Conservation (phyloP, 1,284 basidiomycete genomes). For the Microbotryum lychnidis-dioicae region DNA sequence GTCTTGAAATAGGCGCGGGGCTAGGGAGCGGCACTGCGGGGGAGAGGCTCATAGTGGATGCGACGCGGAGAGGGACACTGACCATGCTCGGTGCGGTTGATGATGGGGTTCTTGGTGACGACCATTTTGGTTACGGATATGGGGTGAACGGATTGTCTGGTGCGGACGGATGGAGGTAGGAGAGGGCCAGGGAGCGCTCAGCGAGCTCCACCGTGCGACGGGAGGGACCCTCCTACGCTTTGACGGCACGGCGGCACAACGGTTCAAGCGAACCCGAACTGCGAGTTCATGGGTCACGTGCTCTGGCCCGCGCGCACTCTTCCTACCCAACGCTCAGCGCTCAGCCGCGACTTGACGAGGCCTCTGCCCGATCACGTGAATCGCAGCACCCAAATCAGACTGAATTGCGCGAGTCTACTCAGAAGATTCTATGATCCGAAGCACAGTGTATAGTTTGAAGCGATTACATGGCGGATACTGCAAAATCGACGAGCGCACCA, state of each 20-base stretch:
- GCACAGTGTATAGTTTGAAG: not conserved
- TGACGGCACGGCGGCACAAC: not conserved
- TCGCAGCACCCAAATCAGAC: no score
- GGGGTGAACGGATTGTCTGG: no score
- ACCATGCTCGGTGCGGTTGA: constrained; percentile 12
- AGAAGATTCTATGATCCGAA: not conserved
- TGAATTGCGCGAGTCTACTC: no score
- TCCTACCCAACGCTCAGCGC: no score
- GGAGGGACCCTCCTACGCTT: not conserved
- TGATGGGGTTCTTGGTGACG: constrained; percentile 1
- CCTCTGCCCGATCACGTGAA: no score
- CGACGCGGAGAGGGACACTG: not conserved
- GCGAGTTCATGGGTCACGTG: not conserved
- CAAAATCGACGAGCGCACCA: not conserved
- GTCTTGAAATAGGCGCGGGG: no score
- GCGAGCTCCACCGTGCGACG: not conserved
- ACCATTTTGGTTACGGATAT: not conserved
- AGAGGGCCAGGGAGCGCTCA: not conserved
- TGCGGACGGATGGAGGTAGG: not conserved
- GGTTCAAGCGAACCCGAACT: not conserved
- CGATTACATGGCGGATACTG: not conserved
- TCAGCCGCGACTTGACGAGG: no score
- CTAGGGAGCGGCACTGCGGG: not conserved
- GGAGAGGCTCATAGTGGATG: not conserved
- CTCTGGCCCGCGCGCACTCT: not conserved